Conservation (phyloP, 495 filamentous ascomycete species). For the Clavariopsis aquatica region DNA sequence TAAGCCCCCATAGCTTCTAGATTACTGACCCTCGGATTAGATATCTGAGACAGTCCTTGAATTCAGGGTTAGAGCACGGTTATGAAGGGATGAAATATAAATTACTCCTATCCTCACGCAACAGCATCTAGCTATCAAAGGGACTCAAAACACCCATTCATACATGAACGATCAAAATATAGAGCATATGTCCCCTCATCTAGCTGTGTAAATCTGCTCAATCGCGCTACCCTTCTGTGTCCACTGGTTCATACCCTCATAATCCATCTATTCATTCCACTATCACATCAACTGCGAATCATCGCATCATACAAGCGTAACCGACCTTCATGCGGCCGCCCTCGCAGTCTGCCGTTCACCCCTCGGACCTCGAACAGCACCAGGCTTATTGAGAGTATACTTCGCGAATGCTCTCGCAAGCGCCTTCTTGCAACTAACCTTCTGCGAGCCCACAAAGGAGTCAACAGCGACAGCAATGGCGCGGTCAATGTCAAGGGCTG, state of each 20-base stretch:
- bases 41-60: too few relatives aligned
- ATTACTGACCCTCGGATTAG: too few relatives aligned
- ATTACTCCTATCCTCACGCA: too few relatives aligned
- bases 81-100: too few relatives aligned
- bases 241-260: not conserved
- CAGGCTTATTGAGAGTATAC: constrained; percentile 57
- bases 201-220: too few relatives aligned
- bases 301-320: not conserved
- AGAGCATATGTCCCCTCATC: too few relatives aligned
- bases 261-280: not conserved
- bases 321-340: constrained; percentile 1
- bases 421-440: constrained; percentile 97
- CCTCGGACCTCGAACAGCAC: constrained; percentile 29
- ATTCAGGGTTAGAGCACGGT: too few relatives aligned
- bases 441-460: constrained; percentile 93
- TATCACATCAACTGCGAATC: not conserved
- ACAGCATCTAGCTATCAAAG: too few relatives aligned
- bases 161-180: too few relatives aligned
- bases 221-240: not conserved
- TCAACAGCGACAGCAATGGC: constrained; percentile 97
- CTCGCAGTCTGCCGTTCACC: constrained; percentile 12
- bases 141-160: too few relatives aligned
- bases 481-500: constrained; percentile 85
- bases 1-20: too few relatives aligned
- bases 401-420: constrained; percentile 96